These are phyloP conservation scores for Pharus latifolius DNA, from an alignment of 176 grass and related monocot genomes.

Conservation along the genomic window DNA sequence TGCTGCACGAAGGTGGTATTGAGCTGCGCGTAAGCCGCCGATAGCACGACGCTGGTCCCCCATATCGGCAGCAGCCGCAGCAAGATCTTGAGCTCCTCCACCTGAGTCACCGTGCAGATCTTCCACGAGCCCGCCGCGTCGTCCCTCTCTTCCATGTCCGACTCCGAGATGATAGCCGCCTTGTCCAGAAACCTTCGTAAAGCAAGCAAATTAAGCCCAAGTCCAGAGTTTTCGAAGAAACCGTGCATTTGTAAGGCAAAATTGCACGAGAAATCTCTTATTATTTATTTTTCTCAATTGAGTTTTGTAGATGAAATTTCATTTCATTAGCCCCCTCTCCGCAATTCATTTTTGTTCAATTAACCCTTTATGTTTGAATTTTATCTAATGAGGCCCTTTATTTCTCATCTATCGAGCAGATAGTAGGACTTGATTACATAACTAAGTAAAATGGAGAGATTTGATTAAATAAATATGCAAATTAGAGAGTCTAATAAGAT, in stretches of 20 bases:
- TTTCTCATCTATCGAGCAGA: no score
- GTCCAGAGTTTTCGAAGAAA: no score
- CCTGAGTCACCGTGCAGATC: conserved; percentile 77
- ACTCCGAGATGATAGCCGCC: conserved; percentile 30
- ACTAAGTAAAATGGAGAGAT: no score
- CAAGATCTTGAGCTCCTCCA: conserved; percentile 78
- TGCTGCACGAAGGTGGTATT: conserved; percentile 61
- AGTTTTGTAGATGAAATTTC: no score
- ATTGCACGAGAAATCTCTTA: background rate
- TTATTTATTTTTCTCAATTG: no score
- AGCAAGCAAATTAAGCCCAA: background rate
- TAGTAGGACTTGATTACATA: no score
- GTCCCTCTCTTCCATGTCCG: conserved; percentile 25
- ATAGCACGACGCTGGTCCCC: conserved; percentile 37
- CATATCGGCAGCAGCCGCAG: conserved; percentile 45
- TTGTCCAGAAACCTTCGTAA: conserved; percentile 55
- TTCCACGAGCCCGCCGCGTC: conserved; percentile 4
- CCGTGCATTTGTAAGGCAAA: background rate
- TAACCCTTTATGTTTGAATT: no score
- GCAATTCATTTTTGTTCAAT: no score
- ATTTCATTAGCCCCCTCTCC: no score
- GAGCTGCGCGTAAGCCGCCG: conserved; percentile 47
- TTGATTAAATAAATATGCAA: no score
- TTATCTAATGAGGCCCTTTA: no score
- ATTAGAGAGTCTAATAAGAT: no score